These are phyloP conservation scores for Heliamphora exappendiculata DNA, from an alignment of 148 eudicot genomes.

Conservation along the genomic window DNA sequence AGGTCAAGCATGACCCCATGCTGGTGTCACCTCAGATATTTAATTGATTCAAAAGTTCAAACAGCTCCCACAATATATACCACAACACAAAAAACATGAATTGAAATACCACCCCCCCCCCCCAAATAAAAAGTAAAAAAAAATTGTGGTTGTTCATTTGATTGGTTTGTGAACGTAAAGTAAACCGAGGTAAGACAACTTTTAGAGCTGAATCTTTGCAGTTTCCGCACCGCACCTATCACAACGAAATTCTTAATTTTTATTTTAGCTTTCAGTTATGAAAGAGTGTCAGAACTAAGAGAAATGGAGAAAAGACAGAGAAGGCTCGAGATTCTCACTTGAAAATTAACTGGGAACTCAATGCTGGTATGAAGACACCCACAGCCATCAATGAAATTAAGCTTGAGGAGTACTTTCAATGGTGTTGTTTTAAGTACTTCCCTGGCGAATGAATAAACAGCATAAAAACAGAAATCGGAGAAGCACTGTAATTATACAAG, in stretches of 20 bases:
- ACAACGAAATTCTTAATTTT: not conserved
- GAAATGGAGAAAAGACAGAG: not conserved
- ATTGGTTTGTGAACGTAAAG: not conserved
- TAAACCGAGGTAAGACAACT: not conserved
- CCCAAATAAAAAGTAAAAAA: too few relatives aligned
- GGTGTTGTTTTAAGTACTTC: constrained; percentile 36
- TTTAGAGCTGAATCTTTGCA: not conserved
- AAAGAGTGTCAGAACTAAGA: not conserved
- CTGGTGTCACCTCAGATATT: not conserved
- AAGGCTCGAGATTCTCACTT: constrained; percentile 24
- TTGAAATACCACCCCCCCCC: not conserved
- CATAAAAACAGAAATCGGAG: not conserved
- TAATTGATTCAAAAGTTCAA: not conserved
- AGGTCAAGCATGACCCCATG: not conserved
- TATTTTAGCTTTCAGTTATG: not conserved
- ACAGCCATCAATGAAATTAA: constrained; percentile 44
- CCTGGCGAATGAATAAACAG: constrained; percentile 17
- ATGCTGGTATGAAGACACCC: constrained; percentile 31
- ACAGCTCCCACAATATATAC: not conserved
- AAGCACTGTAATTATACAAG: not conserved
- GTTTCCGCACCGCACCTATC: not conserved
- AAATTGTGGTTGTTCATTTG: not conserved
- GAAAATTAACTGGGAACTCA: constrained; percentile 39
- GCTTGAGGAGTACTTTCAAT: constrained; percentile 29
- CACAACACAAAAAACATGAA: not conserved